These are phyloP conservation scores for Hylodesmum podocarpum DNA, from an alignment of 306 rosid genomes.

Conservation along the genomic window DNA sequence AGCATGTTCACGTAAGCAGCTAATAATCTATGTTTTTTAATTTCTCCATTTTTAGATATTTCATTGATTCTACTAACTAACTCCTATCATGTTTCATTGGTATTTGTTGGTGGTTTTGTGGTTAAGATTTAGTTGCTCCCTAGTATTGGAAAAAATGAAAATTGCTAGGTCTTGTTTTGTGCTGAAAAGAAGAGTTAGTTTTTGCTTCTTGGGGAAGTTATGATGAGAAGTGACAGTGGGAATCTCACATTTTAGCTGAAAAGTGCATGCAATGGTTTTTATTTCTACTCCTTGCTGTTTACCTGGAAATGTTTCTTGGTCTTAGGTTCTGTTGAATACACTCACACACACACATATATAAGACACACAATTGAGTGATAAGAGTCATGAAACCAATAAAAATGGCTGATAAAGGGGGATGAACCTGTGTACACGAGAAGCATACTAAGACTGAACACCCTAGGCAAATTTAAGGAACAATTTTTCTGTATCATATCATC, in stretches of 20 bases:
- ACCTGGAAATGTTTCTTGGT: conserved; percentile 3
- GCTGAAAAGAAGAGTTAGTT: background rate
- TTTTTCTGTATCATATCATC: background rate
- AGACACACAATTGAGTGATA: background rate
- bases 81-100: background rate
- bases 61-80: background rate
- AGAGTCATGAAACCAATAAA: conserved; percentile 3
- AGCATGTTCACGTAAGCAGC: conserved; percentile 48
- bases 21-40: background rate
- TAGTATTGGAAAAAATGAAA: background rate
- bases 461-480: background rate
- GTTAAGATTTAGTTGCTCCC: background rate
- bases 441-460: background rate
- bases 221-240: background rate
- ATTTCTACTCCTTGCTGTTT: background rate
- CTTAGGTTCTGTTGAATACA: conserved; percentile 3
- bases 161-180: background rate
- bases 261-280: background rate
- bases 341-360: too few relatives aligned
- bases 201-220: background rate
- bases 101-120: conserved; percentile 12
- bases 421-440: background rate
- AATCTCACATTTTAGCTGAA: conserved; percentile 20
- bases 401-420: background rate
- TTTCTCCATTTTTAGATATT: conserved; percentile 8